Evolutionary conservation across 2,329 filamentous ascomycete species (phyloP).

Genomic region (Zymoseptoria pseudotritici): DNA sequence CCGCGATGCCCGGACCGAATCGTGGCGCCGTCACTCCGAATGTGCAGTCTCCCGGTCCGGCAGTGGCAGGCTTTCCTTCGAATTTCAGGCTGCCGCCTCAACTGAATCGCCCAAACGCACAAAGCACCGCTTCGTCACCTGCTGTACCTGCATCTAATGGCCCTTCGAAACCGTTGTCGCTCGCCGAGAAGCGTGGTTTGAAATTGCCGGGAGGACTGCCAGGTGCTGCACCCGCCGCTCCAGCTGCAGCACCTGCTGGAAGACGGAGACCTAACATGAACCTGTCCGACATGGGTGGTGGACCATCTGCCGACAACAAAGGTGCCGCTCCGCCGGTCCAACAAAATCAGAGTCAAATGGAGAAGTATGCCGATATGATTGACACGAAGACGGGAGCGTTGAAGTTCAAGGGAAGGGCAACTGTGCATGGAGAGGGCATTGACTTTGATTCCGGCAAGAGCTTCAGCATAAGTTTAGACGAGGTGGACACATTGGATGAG

Average conservation of each 20-base stretch:
- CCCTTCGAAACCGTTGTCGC: slow-evolving; percentile 40
- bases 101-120: slow-evolving; percentile 31
- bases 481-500: slow-evolving; percentile 88
- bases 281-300: slow-evolving; percentile 37
- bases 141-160: slow-evolving; percentile 40
- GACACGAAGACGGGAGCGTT: slow-evolving; percentile 87
- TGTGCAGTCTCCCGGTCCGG: slow-evolving; percentile 13
- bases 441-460: slow-evolving; percentile 84
- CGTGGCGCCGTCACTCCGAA: slow-evolving; percentile 13
- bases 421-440: slow-evolving; percentile 81
- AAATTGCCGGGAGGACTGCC: slow-evolving; percentile 52
- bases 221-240: slow-evolving; percentile 37
- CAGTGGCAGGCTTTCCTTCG: slow-evolving; percentile 35
- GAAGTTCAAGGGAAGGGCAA: slow-evolving; percentile 86
- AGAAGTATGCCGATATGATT: slow-evolving; percentile 72
- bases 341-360: slow-evolving; percentile 38
- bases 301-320: slow-evolving; percentile 22
- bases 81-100: slow-evolving; percentile 38
- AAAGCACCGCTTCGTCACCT: slow-evolving; percentile 43
- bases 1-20: slow-evolving; percentile 26
- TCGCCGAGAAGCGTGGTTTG: slow-evolving; percentile 61
- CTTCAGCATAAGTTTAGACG: slow-evolving; percentile 91
- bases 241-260: slow-evolving; percentile 25
- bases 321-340: slow-evolving; percentile 21
- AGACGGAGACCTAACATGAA: slow-evolving; percentile 38